Evolutionary conservation across 495 filamentous ascomycete genomes (phyloP).

Genomic region (Evansstolkia leycettana): DNA sequence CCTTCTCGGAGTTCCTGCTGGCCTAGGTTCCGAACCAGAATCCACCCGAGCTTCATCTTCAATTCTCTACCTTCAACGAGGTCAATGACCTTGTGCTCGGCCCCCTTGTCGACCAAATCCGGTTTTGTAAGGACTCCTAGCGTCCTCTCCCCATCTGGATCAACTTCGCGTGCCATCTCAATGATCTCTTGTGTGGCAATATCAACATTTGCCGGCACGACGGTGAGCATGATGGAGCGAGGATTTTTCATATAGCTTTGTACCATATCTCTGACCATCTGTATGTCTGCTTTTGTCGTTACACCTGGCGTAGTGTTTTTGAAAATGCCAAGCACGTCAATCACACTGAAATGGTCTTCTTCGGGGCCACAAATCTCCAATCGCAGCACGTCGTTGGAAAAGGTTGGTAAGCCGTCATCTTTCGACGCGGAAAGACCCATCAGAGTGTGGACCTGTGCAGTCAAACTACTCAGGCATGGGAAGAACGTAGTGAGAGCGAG

Average conservation of each 20-base stretch:
- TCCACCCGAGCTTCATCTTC: slow-evolving; percentile 7
- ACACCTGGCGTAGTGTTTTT: slow-evolving; percentile 1
- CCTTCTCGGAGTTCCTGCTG: no score
- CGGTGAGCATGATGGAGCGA: slow-evolving; percentile 41
- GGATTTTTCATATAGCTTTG: slow-evolving; percentile 41
- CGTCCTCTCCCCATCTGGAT: slow-evolving; percentile 31
- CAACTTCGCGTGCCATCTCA: slow-evolving; percentile 28
- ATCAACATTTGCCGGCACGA: slow-evolving; percentile 40
- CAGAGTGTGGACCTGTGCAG: no score
- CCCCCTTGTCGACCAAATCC: slow-evolving; percentile 9
- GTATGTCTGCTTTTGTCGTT: slow-evolving; percentile 19
- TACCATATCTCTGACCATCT: slow-evolving; percentile 31
- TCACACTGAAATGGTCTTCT: no score
- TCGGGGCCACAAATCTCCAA: no score
- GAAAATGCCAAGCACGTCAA: slow-evolving; percentile 1
- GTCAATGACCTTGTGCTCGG: no score
- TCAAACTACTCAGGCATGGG: no score
- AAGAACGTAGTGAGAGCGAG: no score
- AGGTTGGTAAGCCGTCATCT: no score
- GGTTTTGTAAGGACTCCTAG: slow-evolving; percentile 43
- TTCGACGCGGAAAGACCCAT: no score
- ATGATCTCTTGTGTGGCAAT: slow-evolving; percentile 37
- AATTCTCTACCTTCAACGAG: no score
- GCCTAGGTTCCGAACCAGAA: no score
- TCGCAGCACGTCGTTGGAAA: no score